Conservation (phyloP, 2,329 filamentous ascomycete genomes). For the Fusarium piperis region DNA sequence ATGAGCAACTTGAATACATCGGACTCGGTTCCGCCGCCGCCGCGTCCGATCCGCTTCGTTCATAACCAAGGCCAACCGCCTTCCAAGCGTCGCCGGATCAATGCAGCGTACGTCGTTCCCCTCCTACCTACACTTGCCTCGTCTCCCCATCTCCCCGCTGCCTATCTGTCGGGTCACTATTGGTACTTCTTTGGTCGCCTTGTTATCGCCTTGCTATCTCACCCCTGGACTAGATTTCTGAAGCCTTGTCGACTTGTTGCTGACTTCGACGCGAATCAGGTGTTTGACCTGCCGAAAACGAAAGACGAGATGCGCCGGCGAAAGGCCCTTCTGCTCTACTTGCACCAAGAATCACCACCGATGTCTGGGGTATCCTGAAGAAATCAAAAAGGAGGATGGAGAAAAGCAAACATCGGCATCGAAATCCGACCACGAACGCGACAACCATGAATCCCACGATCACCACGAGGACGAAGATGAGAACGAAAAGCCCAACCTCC, state of each 20-base stretch:
- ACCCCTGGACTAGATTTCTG: not conserved
- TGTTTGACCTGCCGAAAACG: conserved; percentile 71
- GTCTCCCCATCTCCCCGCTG: not conserved
- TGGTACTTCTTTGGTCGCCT: not conserved
- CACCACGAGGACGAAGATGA: conserved; percentile 50
- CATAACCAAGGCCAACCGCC: conserved; percentile 84
- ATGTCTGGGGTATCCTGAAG: conserved; percentile 74
- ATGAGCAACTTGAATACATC: conserved; percentile 59
- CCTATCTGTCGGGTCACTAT: not conserved
- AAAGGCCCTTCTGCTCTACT: conserved; percentile 76
- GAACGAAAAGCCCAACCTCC: conserved; percentile 40
- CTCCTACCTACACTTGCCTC: not conserved
- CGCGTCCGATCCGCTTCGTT: conserved; percentile 78
- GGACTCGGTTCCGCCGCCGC: conserved; percentile 53
- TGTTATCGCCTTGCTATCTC: not conserved
- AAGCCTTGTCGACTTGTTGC: conserved; percentile 2
- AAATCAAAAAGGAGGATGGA: conserved; percentile 55
- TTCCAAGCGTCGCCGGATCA: conserved; percentile 80
- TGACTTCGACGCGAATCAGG: conserved; percentile 33
- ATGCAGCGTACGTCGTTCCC: conserved; percentile 71
- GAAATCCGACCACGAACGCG: conserved; percentile 25
- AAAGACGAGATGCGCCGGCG: conserved; percentile 79
- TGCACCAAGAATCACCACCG: conserved; percentile 76
- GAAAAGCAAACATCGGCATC: conserved; percentile 34
- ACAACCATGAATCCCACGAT: conserved; percentile 43